Conservation (phyloP, 257 asterid genomes). For the Eustoma russellianum region DNA sequence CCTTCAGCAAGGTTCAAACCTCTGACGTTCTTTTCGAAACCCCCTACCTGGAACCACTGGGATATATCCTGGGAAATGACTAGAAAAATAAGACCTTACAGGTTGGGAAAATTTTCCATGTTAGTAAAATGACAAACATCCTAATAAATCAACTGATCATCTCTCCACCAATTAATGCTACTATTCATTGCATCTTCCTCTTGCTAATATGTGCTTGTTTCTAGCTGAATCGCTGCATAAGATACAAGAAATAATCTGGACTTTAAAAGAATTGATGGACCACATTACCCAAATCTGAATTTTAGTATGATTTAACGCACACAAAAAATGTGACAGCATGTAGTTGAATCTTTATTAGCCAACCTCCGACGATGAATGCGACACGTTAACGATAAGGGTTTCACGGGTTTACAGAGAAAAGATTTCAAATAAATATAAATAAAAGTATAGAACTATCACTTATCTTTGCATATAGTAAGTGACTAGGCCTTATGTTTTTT, state of each 20-base stretch:
- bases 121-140: slow-evolving; percentile 12
- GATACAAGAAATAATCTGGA: too few species aligned
- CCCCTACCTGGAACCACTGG: too few species aligned
- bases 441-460: not conserved
- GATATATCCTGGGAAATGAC: slow-evolving; percentile 6
- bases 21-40: too few species aligned
- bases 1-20: too few species aligned
- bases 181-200: too few species aligned
- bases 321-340: not conserved
- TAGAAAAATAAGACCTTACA: slow-evolving; percentile 11
- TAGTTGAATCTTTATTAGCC: not conserved
- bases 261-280: too few species aligned
- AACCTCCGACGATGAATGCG: not conserved
- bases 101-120: slow-evolving; percentile 24
- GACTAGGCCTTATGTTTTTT: too few species aligned
- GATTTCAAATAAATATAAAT: slow-evolving; percentile 1
- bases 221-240: too few species aligned
- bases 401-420: not conserved
- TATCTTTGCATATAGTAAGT: too few species aligned
- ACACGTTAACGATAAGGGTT: not conserved
- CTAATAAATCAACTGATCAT: slow-evolving; percentile 3
- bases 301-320: not conserved
- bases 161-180: slow-evolving; percentile 16
- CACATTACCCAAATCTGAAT: too few species aligned
- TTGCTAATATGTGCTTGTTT: too few species aligned